These are phyloP conservation scores for Hypomyces rosellus DNA, from an alignment of 2,329 filamentous ascomycete species.

Conservation along the genomic window DNA sequence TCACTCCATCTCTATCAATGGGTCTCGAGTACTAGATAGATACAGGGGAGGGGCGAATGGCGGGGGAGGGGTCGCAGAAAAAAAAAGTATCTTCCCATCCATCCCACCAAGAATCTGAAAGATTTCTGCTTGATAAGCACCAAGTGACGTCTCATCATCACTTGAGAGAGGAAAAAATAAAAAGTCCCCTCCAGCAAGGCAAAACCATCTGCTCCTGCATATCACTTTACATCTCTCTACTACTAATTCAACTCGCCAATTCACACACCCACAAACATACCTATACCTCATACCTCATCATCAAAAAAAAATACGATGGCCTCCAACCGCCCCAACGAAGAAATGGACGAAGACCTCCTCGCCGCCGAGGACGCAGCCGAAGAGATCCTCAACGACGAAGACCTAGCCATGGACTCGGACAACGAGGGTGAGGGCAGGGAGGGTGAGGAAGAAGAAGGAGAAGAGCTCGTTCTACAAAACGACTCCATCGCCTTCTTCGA, in stretches of 20 bases:
- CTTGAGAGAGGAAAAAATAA: neutral
- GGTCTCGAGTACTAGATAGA: too few species aligned
- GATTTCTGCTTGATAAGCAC: conserved; percentile 14
- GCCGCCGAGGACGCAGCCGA: conserved; percentile 72
- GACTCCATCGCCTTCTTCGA: conserved; percentile 94
- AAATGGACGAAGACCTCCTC: conserved; percentile 52
- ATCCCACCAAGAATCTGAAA: conserved; percentile 9
- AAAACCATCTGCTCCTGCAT: too few species aligned
- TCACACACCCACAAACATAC: too few species aligned
- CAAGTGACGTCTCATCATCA: conserved; percentile 8
- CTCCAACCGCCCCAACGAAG: conserved; percentile 22
- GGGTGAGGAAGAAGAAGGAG: conserved; percentile 14
- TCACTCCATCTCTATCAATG: too few species aligned
- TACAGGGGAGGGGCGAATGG: conserved; percentile 7
- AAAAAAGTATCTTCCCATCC: conserved; percentile 8
- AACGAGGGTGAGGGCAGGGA: conserved; percentile 40
- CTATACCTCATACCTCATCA: neutral
- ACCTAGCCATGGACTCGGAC: conserved; percentile 75
- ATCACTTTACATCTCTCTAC: too few species aligned
- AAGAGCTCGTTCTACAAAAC: conserved; percentile 78
- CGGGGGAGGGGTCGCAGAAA: conserved; percentile 11
- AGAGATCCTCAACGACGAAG: conserved; percentile 60
- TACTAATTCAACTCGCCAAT: too few species aligned
- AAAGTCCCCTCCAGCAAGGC: neutral
- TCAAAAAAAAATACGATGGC: conserved; percentile 26